Evolutionary conservation across 1,284 basidiomycete genomes (phyloP).

Genomic region (Puccinia hordei): DNA sequence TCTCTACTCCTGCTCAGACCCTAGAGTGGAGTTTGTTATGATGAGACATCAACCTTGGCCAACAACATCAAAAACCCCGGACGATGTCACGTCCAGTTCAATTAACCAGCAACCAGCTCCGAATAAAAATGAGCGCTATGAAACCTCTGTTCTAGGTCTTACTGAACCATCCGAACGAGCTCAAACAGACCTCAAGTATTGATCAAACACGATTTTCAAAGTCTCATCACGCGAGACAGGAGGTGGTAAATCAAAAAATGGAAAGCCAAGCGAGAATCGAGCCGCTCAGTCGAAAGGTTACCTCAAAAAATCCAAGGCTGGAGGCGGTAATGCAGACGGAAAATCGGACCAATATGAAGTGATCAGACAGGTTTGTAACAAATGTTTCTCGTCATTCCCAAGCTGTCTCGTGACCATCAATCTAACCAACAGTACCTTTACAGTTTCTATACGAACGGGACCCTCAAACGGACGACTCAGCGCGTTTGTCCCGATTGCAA

Average conservation of each 20-base stretch:
- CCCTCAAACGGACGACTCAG: neutral
- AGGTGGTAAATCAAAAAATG: constrained; percentile 19
- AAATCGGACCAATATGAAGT: constrained; percentile 33
- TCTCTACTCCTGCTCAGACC: too few species aligned
- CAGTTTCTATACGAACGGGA: constrained; percentile 42
- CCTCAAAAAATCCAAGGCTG: constrained; percentile 36
- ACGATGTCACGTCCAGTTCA: neutral
- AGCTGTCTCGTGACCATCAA: neutral
- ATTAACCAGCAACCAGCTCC: neutral
- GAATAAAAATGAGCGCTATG: neutral
- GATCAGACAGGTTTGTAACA: constrained; percentile 33
- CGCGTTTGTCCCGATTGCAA: neutral
- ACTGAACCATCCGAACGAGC: neutral
- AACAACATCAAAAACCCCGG: neutral
- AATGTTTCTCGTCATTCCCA: too few species aligned
- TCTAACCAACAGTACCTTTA: neutral
- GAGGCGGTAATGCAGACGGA: constrained; percentile 2
- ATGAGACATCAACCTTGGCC: too few species aligned
- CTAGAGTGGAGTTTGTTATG: too few species aligned
- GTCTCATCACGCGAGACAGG: constrained; percentile 33
- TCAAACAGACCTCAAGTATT: neutral
- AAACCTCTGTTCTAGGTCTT: neutral
- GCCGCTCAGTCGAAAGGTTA: constrained; percentile 48
- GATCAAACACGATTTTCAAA: constrained; percentile 30
- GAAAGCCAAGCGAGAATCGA: constrained; percentile 39